Percentiles rank a stretch among this genome's conserved stretches.
These are phyloP conservation scores for Monotropa hypopitys DNA, from an alignment of 179 eudicot genomes.

Conservation along the genomic window DNA sequence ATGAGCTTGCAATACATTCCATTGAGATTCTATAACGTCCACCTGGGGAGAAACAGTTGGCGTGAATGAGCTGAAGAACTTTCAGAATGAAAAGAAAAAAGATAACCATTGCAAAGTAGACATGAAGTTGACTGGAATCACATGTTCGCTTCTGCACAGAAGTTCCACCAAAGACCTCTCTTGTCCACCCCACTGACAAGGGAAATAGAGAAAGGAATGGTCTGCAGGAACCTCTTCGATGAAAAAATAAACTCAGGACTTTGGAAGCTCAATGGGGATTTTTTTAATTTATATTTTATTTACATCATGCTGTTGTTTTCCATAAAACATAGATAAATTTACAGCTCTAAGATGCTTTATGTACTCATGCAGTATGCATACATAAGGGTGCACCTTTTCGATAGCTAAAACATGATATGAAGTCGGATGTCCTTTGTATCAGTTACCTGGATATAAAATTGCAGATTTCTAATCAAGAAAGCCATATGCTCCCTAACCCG, in stretches of 20 bases:
- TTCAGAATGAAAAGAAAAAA: not conserved
- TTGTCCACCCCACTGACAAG: slow-evolving; percentile 4
- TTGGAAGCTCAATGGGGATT: slow-evolving; percentile 2
- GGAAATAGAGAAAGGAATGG: too few species aligned
- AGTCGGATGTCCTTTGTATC: not conserved
- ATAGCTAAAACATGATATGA: not conserved
- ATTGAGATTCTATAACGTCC: slow-evolving; percentile 98
- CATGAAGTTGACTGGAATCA: not conserved
- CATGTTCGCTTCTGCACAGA: not conserved
- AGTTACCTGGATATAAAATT: slow-evolving; percentile 88
- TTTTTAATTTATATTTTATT: not conserved
- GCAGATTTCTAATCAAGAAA: slow-evolving; percentile 88
- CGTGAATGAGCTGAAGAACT: slow-evolving; percentile 3
- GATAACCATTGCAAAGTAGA: not conserved
- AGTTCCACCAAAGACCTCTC: not conserved
- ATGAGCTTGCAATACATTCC: slow-evolving; percentile 83
- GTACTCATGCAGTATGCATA: not conserved
- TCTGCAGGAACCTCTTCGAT: too few species aligned
- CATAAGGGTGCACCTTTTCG: not conserved
- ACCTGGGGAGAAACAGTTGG: slow-evolving; percentile 34
- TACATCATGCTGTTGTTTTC: not conserved
- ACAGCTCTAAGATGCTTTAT: not conserved
- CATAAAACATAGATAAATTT: not conserved
- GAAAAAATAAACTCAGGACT: too few species aligned
- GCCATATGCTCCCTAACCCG: slow-evolving; percentile 98